Conservation (phyloP, 305 asterid species). For the Ruellia speciosa region DNA sequence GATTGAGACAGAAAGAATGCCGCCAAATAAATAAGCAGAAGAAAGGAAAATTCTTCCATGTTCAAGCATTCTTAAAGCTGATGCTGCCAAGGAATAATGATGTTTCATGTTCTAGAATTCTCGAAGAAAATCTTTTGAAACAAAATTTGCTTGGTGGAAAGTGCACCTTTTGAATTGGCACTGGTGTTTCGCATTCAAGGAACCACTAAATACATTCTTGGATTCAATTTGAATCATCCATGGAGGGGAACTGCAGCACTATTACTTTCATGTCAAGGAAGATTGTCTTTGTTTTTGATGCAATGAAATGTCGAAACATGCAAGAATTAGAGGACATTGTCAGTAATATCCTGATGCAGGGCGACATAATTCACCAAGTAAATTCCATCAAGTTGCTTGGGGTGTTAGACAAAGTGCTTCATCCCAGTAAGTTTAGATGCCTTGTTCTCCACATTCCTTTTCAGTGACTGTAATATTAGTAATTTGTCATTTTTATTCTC, state of each 20-base stretch:
- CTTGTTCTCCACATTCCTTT: not conserved
- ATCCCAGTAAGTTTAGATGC: slow-evolving; percentile 44
- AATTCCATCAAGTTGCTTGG: slow-evolving; percentile 59
- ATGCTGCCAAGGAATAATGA: not conserved
- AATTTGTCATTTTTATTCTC: not conserved
- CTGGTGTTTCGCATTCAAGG: not conserved
- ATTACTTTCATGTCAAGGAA: slow-evolving; percentile 32
- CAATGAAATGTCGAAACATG: slow-evolving; percentile 33
- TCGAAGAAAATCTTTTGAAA: not conserved
- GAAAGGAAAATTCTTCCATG: slow-evolving; percentile 5
- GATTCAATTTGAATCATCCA: slow-evolving; percentile 21
- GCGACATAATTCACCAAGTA: slow-evolving; percentile 44
- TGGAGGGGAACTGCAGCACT: slow-evolving; percentile 22
- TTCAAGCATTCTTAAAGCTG: slow-evolving; percentile 6
- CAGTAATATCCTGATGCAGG: slow-evolving; percentile 27
- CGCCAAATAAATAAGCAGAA: not conserved
- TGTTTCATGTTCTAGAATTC: slow-evolving; percentile 4
- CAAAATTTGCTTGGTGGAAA: not conserved
- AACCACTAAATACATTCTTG: slow-evolving; percentile 1
- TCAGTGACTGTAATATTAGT: not conserved
- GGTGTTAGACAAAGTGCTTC: slow-evolving; percentile 48
- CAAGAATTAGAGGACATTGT: slow-evolving; percentile 35
- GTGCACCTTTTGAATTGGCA: slow-evolving; percentile 4
- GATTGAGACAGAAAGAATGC: slow-evolving; percentile 14
- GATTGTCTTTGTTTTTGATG: slow-evolving; percentile 50